phyloP scores from a whole-genome alignment of 2,329 filamentous ascomycete genomes.

The Bipolaris oryzae region DNA sequence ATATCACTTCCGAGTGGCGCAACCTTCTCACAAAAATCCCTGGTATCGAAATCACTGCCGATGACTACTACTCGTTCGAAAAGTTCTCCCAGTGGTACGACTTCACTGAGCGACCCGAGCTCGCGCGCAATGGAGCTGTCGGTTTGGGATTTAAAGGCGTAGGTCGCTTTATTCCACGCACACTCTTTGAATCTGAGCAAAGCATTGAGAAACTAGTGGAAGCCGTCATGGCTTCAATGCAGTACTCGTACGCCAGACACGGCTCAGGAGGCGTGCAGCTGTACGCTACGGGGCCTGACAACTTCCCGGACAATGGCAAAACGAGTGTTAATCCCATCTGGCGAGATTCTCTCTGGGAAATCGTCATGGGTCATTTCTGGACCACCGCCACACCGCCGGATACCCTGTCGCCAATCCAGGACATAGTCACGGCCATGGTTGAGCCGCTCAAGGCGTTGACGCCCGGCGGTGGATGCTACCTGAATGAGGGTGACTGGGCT shows the following conservation, averaged over 20 bases:
- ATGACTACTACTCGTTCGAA: slow-evolving; percentile 39
- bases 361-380: slow-evolving; percentile 44
- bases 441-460: slow-evolving; percentile 43
- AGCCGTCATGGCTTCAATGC: slow-evolving; percentile 42
- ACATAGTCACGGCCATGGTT: slow-evolving; percentile 38
- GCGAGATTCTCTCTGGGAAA: slow-evolving; percentile 43
- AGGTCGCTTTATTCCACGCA: slow-evolving; percentile 42
- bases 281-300: slow-evolving; percentile 44
- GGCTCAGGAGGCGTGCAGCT: slow-evolving; percentile 42
- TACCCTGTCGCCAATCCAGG: slow-evolving; percentile 34
- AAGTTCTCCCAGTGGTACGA: slow-evolving; percentile 41
- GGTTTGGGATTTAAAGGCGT: slow-evolving; percentile 43
- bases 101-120: slow-evolving; percentile 38
- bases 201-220: slow-evolving; percentile 35
- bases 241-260: slow-evolving; percentile 35
- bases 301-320: slow-evolving; percentile 39
- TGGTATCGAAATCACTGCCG: slow-evolving; percentile 40
- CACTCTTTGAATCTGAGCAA: slow-evolving; percentile 30
- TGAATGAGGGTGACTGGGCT: slow-evolving; percentile 46
- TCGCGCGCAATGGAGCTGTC: slow-evolving; percentile 43
- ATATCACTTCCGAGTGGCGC: slow-evolving; percentile 38
- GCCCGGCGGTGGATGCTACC: slow-evolving; percentile 45
- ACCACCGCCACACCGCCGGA: slow-evolving; percentile 25
- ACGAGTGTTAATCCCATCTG: slow-evolving; percentile 43
- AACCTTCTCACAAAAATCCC: slow-evolving; percentile 41